Evolutionary conservation across 495 filamentous ascomycete species (phyloP), one percentile per base, ranked within the genome.

Genomic region (Pseudoneurospora amorphoporcata): DNA sequence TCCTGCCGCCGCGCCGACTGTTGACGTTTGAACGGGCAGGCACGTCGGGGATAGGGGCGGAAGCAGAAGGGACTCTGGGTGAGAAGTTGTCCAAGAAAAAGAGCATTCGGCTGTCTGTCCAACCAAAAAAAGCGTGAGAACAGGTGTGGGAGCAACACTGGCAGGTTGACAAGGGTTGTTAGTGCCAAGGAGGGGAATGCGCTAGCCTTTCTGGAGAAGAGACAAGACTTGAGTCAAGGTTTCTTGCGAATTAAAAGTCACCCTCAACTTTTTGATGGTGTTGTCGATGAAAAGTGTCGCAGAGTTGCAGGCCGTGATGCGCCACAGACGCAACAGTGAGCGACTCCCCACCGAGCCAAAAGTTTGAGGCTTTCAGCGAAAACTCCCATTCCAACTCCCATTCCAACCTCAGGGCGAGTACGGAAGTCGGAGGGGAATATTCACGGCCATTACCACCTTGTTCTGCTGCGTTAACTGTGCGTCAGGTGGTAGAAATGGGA

Each of bases 101-200:
- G 53, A 65, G 53, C 10, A 32, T 17, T 35, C 53, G 53, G 29
- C 7, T 35, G 32, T 65, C 29, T 65, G 53, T 65, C 53, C 53
- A 65, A 65, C 53, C 53, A 65, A 35, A 37, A 37, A 65, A 65
- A 12, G 29, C 53, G 14, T 65, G 14, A 35, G 29, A 32, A 42
- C 68, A 39, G 72, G 76, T 77, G 76, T 77, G 75, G 73, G 70
- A 77, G 74, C 75, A 61, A 68, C 53, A 32, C 19, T 75, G 75
- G 53, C 68, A 71, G 35, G 70, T 8, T 17, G 73, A 76, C 76
- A 76, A 75, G 76, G 76, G 75, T 77, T 23, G 3, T 45, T 73
- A 76, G 73, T 72, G 73, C 39, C 74, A 72, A 71, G 69, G 58
- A 69, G 47, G 58, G 32, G 58, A 23, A 45, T 29, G 41, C 69